Evolutionary conservation across 441 rosid species (phyloP).

Genomic region (Breynia disticha): DNA sequence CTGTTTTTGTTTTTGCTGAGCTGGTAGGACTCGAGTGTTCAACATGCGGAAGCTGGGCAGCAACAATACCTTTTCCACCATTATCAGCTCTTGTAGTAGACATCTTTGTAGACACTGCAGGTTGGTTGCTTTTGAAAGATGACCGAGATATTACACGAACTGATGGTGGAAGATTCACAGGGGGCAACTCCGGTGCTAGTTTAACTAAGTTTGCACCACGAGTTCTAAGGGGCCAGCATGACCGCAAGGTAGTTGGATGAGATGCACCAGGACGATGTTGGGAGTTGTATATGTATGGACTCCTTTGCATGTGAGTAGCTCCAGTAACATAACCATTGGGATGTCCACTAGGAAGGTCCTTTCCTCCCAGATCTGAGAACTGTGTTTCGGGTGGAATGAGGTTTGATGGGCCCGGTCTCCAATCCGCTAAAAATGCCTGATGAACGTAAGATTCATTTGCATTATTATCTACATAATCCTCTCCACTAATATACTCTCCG

Average conservation of each 20-base stretch:
- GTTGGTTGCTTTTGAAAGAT: constrained; percentile 39
- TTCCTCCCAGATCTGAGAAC: constrained; percentile 25
- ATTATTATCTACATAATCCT: constrained; percentile 39
- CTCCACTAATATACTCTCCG: constrained; percentile 48
- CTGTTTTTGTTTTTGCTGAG: constrained; percentile 18
- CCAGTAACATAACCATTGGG: constrained; percentile 18
- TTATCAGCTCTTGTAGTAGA: constrained; percentile 17
- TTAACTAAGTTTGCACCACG: constrained; percentile 56
- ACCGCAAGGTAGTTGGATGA: constrained; percentile 27
- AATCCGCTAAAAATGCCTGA: constrained; percentile 81
- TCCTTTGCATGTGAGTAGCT: constrained; percentile 26
- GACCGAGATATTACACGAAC: constrained; percentile 79
- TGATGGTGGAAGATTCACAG: constrained; percentile 87
- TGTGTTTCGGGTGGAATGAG: constrained; percentile 24
- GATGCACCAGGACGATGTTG: constrained; percentile 24
- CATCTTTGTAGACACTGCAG: constrained; percentile 30
- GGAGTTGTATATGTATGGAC: constrained; percentile 21
- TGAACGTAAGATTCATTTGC: constrained; percentile 67
- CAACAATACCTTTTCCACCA: constrained; percentile 29
- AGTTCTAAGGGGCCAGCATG: constrained; percentile 38
- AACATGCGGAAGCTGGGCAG: constrained; percentile 25
- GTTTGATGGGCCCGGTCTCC: constrained; percentile 52
- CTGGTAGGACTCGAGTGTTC: constrained; percentile 17
- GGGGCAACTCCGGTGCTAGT: constrained; percentile 91
- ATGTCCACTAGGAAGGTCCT: constrained; percentile 27